phyloP scores from a whole-genome alignment of 2,329 filamentous ascomycete species.

The Stylonectria norvegica region DNA sequence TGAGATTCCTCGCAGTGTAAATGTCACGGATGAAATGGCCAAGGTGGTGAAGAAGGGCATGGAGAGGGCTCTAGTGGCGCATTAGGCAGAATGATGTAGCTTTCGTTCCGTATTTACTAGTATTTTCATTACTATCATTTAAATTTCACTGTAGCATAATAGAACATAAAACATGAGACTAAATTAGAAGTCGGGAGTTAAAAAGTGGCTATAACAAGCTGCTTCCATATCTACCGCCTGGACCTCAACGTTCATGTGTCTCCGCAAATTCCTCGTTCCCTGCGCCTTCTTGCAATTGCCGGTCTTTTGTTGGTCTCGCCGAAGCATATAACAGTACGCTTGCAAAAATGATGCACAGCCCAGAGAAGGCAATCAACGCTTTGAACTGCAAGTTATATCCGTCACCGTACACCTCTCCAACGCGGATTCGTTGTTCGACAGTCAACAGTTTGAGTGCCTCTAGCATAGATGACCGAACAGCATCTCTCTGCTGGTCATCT shows the following conservation, averaged over 20 bases:
- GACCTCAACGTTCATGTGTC: no score
- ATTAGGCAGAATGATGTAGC: not conserved
- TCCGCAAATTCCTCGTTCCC: no score
- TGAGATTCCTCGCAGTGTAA: slow-evolving; percentile 2
- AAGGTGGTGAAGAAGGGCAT: slow-evolving; percentile 2
- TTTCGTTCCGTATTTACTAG: not conserved
- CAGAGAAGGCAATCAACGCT: slow-evolving; percentile 4
- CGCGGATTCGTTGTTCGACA: slow-evolving; percentile 2
- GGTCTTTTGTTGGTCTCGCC: not conserved
- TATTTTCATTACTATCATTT: not conserved
- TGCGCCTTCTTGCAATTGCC: not conserved
- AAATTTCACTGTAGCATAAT: no score
- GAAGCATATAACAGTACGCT: slow-evolving; percentile 1
- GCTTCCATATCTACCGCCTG: not conserved
- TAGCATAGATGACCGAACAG: not conserved
- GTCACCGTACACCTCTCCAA: slow-evolving; percentile 4
- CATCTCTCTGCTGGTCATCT: not conserved
- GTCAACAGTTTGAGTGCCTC: slow-evolving; percentile 1
- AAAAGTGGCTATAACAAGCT: no score
- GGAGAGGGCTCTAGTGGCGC: slow-evolving; percentile 4
- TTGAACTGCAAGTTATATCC: slow-evolving; percentile 3
- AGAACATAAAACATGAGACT: no score
- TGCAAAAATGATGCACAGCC: slow-evolving; percentile 1
- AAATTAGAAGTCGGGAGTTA: no score
- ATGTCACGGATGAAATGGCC: slow-evolving; percentile 2